A percentile compares a stretch with the other conserved stretches of the same genome.
These are phyloP conservation scores for Citropsis articulata DNA, from an alignment of 345 rosid species.

Conservation along the genomic window DNA sequence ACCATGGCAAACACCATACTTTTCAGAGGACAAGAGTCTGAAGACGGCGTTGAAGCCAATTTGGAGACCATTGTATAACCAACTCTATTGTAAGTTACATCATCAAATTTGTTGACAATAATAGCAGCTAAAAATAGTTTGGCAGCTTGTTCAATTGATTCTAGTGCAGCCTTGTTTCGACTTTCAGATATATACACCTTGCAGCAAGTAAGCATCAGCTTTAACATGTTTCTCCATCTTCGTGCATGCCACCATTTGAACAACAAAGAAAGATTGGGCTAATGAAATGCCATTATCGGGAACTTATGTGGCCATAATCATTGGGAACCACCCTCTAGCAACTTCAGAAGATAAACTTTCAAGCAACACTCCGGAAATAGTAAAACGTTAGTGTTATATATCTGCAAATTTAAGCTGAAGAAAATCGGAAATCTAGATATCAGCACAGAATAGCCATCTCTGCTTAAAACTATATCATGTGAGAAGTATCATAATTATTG, in stretches of 20 bases:
- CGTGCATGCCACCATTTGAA: conserved; percentile 29
- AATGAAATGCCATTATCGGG: conserved; percentile 23
- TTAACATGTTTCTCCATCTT: conserved; percentile 49
- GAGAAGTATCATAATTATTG: background rate
- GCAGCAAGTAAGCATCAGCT: conserved; percentile 72
- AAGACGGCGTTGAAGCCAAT: conserved; percentile 26
- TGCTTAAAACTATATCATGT: background rate
- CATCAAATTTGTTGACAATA: conserved; percentile 80
- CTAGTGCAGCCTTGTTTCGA: conserved; percentile 62
- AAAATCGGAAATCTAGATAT: background rate
- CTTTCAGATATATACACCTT: conserved; percentile 86
- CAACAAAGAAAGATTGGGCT: conserved; percentile 18
- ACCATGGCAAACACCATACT: conserved; percentile 71
- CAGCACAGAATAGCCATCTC: background rate
- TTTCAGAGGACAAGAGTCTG: conserved; percentile 41
- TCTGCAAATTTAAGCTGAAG: background rate
- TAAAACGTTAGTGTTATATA: no score
- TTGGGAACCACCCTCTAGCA: conserved; percentile 19
- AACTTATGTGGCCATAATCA: conserved; percentile 29
- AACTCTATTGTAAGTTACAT: conserved; percentile 69
- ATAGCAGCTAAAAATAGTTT: conserved; percentile 61
- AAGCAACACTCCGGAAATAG: background rate
- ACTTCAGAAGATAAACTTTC: background rate
- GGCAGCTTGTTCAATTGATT: conserved; percentile 62
- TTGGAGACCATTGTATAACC: conserved; percentile 76